Evolutionary conservation across 208 protist genomes (phyloP), one percentile per base, ranked within the genome.

Genomic region (Crithidia expoeki): DNA sequence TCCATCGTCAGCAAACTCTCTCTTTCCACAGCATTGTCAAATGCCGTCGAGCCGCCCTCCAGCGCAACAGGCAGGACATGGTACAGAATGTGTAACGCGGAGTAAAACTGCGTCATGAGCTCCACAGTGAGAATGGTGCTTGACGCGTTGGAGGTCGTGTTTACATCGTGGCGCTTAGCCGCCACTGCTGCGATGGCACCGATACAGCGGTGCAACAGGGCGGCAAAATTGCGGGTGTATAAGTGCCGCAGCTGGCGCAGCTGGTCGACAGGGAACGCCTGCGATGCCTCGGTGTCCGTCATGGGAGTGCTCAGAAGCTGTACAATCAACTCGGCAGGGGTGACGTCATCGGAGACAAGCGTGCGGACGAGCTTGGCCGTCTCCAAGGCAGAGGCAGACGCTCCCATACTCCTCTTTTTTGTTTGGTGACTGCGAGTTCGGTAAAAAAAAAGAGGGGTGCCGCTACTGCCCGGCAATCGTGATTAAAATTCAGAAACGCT

Each of bases 171-270:
- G 10, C 71, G 69, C 55, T 63, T 67, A 40, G 65, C 68, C 21
- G 76, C 76, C 59, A 89, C 67, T 0, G 72, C 53, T 25, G 80
- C 74, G 28, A 96, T 38, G 53, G 82, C 74, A 44, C 67, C 73
- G 62, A 96, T 91, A 63, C 86, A 93, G 17, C 76, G 72, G 63
- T 93, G 81, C 0, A 96, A 73, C 21, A 94, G 51, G 21, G 77
- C 33, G 12, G 92, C 87, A 79, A 96, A 96, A 68, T 90, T 93
- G 32, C 61, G 79, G 12, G 92, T 96, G 77, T 93, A 81, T 33
- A 74, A 80, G 52, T 96, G 92, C n/a, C 92, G 80, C 62, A 96
- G 72, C 47, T 62, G 72, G 23, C 89, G 86, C 38, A 94, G 12
- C n/a, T 58, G 60, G n/a, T 77, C 58, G 46, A 86, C 69, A 4